Percentiles rank a stretch among this genome's conserved stretches.
Evolutionary conservation across 139 green algal genomes (phyloP).

Genomic region (Chlamydomonas sphaeroides): DNA sequence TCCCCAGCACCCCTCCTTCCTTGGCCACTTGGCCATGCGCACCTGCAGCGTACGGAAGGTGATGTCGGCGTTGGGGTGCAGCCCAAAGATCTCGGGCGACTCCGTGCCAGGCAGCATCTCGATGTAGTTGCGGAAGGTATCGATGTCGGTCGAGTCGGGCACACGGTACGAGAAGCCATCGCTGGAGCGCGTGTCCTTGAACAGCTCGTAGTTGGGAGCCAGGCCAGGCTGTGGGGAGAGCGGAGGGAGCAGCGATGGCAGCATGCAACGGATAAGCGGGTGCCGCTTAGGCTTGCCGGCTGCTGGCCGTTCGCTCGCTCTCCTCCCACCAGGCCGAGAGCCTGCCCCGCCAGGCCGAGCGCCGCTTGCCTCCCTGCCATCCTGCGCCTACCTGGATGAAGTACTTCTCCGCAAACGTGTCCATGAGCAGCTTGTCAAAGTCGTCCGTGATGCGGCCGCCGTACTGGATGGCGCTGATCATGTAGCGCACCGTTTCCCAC

Average conservation of each 20-base stretch:
- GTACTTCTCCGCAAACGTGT: conserved; percentile 92
- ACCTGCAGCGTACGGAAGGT: conserved; percentile 92
- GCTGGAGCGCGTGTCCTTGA: conserved; percentile 70
- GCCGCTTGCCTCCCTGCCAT: too few relatives aligned
- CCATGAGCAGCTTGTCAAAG: conserved; percentile 93
- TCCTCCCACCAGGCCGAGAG: too few relatives aligned
- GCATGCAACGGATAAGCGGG: too few relatives aligned
- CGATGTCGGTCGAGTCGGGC: conserved; percentile 82
- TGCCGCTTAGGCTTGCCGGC: background rate
- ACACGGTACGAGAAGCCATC: conserved; percentile 76
- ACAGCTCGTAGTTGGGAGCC: conserved; percentile 65
- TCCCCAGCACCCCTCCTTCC: conserved; percentile 1
- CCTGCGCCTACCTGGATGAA: conserved; percentile 51
- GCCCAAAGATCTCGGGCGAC: conserved; percentile 92
- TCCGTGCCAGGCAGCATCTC: conserved; percentile 80
- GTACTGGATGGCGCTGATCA: conserved; percentile 95
- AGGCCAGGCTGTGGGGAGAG: conserved; percentile 32
- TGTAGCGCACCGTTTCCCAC: conserved; percentile 91
- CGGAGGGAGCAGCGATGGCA: background rate
- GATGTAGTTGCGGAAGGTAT: conserved; percentile 80
- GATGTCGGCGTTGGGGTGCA: conserved; percentile 96
- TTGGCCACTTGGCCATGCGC: too few relatives aligned
- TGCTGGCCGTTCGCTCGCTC: too few relatives aligned
- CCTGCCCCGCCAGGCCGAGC: too few relatives aligned
- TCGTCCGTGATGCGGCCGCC: conserved; percentile 96